These are phyloP conservation scores for Phlyctochytrium planicorne DNA, from an alignment of 192 early-diverging fungal genomes.

Conservation along the genomic window DNA sequence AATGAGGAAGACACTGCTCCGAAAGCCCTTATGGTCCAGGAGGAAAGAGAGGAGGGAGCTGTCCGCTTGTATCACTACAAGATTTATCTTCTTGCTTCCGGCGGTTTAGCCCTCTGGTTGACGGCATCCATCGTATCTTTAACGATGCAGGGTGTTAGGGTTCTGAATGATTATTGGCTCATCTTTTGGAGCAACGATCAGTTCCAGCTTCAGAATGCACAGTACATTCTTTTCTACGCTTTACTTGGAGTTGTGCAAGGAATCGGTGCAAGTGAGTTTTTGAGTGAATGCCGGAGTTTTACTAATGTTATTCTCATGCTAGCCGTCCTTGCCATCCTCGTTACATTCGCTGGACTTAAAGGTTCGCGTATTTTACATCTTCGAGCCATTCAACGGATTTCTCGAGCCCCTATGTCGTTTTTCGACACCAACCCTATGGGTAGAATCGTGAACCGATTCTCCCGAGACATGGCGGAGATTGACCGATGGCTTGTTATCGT, in stretches of 20 bases:
- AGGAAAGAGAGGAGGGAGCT: conserved; percentile 70
- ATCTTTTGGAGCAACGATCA: background rate
- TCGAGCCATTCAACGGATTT: conserved; percentile 33
- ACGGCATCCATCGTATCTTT: too few species aligned
- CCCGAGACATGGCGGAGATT: conserved; percentile 41
- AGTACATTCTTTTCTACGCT: background rate
- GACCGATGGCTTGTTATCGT: conserved; percentile 59
- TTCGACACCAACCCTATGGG: conserved; percentile 63
- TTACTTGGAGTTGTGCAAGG: too few species aligned
- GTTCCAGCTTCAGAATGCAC: background rate
- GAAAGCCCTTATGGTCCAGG: conserved; percentile 67
- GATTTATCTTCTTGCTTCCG: conserved; percentile 1
- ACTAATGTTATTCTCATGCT: conserved; percentile 43
- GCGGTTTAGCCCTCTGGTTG: too few species aligned
- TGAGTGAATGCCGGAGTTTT: background rate
- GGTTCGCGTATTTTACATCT: conserved; percentile 38
- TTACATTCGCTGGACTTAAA: conserved; percentile 1
- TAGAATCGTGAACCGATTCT: conserved; percentile 65
- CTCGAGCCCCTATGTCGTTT: conserved; percentile 56
- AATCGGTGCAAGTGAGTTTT: too few species aligned
- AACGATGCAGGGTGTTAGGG: conserved; percentile 8
- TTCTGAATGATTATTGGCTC: conserved; percentile 13
- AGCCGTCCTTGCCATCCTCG: background rate
- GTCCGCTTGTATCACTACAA: conserved; percentile 38
- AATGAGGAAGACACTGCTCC: background rate